phyloP scores from a whole-genome alignment of 1,284 basidiomycete genomes.

The Cryptococcus sp. region DNA sequence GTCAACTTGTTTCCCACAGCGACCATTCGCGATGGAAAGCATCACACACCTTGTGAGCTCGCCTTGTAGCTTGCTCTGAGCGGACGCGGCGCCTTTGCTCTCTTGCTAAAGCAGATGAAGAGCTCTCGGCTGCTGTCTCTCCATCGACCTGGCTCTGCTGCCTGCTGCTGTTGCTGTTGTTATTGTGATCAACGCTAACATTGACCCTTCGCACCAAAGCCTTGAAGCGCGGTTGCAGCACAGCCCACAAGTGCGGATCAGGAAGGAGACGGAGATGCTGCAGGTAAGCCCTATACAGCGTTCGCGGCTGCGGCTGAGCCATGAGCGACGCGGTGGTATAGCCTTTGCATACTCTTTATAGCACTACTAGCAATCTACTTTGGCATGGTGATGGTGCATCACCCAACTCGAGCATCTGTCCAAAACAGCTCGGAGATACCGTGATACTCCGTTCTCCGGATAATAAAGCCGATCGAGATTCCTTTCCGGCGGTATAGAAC shows the following conservation, averaged over 20 bases:
- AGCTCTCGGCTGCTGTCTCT: constrained; percentile 6
- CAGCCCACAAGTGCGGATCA: constrained; percentile 46
- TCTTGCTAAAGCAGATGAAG: not conserved
- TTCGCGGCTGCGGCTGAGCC: no score
- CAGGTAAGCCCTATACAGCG: constrained; percentile 37
- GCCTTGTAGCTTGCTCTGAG: constrained; percentile 14
- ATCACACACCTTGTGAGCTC: constrained; percentile 18
- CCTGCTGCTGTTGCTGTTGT: not conserved
- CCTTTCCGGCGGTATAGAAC: no score
- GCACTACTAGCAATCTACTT: no score
- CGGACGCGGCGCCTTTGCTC: not conserved
- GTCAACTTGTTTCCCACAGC: not conserved
- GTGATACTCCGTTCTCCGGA: no score
- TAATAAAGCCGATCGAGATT: no score
- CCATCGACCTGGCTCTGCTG: not conserved
- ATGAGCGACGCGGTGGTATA: no score
- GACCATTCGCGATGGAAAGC: constrained; percentile 1
- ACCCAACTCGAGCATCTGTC: no score
- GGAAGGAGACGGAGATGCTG: constrained; percentile 37
- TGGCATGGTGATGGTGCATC: no score
- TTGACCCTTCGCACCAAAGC: constrained; percentile 7
- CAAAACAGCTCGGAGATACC: no score
- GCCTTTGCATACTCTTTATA: no score
- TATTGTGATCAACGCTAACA: not conserved
- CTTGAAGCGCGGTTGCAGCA: constrained; percentile 28